Conservation (phyloP, 257 asterid species). For the Orobanche coerulescens region DNA sequence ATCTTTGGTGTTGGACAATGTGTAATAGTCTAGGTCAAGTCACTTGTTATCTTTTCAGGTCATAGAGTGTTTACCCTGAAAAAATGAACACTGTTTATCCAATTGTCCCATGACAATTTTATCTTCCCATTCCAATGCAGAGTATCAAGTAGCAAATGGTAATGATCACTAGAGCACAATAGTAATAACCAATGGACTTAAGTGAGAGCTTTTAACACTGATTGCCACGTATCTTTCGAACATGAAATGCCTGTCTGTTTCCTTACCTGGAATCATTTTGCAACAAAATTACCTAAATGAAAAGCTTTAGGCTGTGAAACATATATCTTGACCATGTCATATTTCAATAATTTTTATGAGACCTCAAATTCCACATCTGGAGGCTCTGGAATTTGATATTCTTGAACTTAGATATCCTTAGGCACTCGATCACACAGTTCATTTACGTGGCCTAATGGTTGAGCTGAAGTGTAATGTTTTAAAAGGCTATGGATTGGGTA, state of each 20-base stretch:
- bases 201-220: background rate
- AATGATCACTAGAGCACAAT: background rate
- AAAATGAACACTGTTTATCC: background rate
- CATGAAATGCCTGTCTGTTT: background rate
- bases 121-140: background rate
- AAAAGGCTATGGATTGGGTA: background rate
- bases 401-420: background rate
- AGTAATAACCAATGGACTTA: background rate
- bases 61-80: slow-evolving; percentile 8
- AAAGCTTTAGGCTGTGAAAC: background rate
- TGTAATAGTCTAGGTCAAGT: background rate
- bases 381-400: background rate
- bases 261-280: background rate
- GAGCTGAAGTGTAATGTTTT: too few relatives aligned
- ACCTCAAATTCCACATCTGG: background rate
- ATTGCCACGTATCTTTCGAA: background rate
- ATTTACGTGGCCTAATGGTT: background rate
- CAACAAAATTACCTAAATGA: background rate
- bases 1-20: background rate
- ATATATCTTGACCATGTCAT: too few relatives aligned
- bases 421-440: background rate
- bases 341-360: slow-evolving; percentile 4
- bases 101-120: background rate
- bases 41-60: slow-evolving; percentile 10
- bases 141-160: background rate